These are phyloP conservation scores for Talaromyces nanjingensis DNA, from an alignment of 495 filamentous ascomycete species.

Conservation along the genomic window DNA sequence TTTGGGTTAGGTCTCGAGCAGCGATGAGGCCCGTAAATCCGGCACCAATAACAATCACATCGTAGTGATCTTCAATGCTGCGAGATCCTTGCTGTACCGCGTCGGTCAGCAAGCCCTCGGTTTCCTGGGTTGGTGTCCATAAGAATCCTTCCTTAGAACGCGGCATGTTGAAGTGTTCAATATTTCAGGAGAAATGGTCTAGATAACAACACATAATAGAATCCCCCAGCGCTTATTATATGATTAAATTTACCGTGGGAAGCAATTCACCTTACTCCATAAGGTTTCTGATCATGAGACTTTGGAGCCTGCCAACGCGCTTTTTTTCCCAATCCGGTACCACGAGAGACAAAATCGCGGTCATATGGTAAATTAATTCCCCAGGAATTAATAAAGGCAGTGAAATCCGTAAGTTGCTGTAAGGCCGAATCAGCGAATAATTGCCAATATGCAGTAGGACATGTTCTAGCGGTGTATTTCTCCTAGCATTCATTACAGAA, in stretches of 20 bases:
- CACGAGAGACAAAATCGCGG: too few relatives aligned
- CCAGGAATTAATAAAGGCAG: too few relatives aligned
- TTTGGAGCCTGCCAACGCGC: not conserved
- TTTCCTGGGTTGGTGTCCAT: conserved; percentile 2
- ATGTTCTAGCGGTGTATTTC: too few relatives aligned
- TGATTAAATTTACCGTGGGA: too few relatives aligned
- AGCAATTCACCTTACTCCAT: too few relatives aligned
- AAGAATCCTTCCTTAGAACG: conserved; percentile 10
- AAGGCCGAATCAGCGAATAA: too few relatives aligned
- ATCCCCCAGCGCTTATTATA: too few relatives aligned
- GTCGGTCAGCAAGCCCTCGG: not conserved
- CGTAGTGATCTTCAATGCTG: conserved; percentile 6
- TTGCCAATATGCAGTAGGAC: too few relatives aligned
- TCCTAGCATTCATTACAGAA: too few relatives aligned
- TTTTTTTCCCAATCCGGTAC: not conserved
- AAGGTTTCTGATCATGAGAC: not conserved
- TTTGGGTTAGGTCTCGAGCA: conserved; percentile 15
- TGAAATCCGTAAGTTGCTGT: too few relatives aligned
- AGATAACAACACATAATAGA: too few relatives aligned
- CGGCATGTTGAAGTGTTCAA: not conserved
- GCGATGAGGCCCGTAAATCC: conserved; percentile 23
- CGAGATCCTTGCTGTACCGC: not conserved
- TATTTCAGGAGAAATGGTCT: not conserved
- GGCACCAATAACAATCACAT: conserved; percentile 21
- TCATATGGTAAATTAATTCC: too few relatives aligned